Evolutionary conservation across 257 asterid genomes (phyloP).

Genomic region (Solanum boliviense): DNA sequence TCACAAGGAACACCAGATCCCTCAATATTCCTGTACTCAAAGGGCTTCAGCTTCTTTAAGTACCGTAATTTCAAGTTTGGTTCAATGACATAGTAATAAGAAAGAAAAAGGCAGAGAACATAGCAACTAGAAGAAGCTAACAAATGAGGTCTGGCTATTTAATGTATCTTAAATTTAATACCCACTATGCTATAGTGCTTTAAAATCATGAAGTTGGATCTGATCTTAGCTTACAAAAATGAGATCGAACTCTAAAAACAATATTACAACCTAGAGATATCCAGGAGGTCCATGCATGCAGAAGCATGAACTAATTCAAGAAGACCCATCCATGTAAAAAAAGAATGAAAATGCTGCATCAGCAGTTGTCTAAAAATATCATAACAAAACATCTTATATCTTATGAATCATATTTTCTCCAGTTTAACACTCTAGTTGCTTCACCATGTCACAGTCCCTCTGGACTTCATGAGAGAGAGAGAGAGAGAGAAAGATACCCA

Average conservation of each 20-base stretch:
- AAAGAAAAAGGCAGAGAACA: background rate
- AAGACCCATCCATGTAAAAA: background rate
- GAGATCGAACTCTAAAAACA: background rate
- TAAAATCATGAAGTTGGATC: background rate
- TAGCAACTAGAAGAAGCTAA: background rate
- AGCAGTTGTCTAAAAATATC: background rate
- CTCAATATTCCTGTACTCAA: background rate
- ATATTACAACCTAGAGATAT: background rate
- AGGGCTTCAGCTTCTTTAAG: background rate
- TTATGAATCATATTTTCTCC: background rate
- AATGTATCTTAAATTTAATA: background rate
- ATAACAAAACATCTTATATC: background rate
- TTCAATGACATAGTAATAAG: background rate
- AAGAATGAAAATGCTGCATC: background rate
- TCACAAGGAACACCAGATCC: background rate
- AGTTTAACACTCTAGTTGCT: background rate
- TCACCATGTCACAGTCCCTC: background rate
- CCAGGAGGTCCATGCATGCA: background rate
- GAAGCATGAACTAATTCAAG: background rate
- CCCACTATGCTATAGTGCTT: background rate
- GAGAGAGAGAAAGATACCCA: slow-evolving; percentile 42
- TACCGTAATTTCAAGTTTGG: background rate
- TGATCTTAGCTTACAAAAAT: background rate
- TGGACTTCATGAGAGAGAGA: background rate
- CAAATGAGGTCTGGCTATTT: background rate